Evolutionary conservation across 78 protist species (phyloP), one percentile per base, ranked within the genome.

Genomic region (Dictyostelium purpureum): DNA sequence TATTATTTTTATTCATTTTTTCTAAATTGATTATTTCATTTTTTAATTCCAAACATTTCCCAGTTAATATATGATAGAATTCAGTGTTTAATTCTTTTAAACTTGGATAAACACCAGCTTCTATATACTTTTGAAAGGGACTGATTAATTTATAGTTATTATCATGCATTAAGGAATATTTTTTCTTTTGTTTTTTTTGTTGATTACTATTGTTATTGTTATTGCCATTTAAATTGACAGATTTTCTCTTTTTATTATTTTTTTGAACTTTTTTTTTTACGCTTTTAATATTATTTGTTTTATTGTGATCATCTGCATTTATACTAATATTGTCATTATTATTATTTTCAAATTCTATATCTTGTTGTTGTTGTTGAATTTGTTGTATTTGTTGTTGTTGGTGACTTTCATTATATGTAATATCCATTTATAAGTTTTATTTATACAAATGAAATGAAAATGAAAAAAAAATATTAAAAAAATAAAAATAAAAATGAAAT

Each of bases 41-140:
- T 42, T n/a, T n/a, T 4, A 85, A 67, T 35, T 11, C 28, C 43
- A 26, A 38, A 40, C 92, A 85, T 9, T 57, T 24, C 19, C 40
- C 77, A 6, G 56, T 42, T 11, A 85, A 6, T 0, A 85, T 35
- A 85, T 85, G 92, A 73, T 61, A 85, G 21, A 85, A 85, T 28
- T 85, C 92, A 10, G 82, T 85, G 10, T 73, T 57, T 24, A 85
- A 26, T 14, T 85, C 92, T 33, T 74, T 79, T 5, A 85, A 47
- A 9, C 45, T 61, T 26, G 92, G 92, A 42, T 51, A 51, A 4
- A 14, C 9, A 10, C 56, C 56, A 16, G 43, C 16, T 19, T 61
- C 71, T 19, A 85, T 31, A 38, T 47, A 49, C 49, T 45, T 85
- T 38, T 85, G 92, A 73, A 85, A 85, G 19, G 92, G 92, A 85